phyloP scores from a whole-genome alignment of 805 yeast species.

The Zygosaccharomyces gambellarensis region DNA sequence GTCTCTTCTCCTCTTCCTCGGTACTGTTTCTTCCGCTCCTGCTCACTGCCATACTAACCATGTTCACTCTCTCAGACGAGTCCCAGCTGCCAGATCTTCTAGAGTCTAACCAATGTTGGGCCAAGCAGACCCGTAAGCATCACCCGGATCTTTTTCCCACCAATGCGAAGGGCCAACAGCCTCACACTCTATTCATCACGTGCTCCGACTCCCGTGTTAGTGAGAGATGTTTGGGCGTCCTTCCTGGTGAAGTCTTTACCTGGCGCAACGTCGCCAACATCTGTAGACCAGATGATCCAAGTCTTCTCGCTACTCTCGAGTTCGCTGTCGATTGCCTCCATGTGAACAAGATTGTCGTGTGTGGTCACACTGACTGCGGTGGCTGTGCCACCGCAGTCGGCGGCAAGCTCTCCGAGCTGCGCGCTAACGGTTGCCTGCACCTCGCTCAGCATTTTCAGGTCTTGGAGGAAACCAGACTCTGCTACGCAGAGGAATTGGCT shows the following conservation, averaged over 20 bases:
- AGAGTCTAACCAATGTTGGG: constrained; percentile 42
- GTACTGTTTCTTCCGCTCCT: no score
- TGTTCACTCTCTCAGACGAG: constrained; percentile 25
- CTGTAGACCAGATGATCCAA: constrained; percentile 60
- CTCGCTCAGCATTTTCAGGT: constrained; percentile 48
- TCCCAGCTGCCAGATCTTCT: constrained; percentile 38
- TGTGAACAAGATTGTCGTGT: constrained; percentile 74
- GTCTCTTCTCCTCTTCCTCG: no score
- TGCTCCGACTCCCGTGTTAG: constrained; percentile 90
- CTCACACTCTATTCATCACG: constrained; percentile 91
- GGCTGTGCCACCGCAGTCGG: constrained; percentile 80
- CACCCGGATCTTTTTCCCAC: constrained; percentile 56
- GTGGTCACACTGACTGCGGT: constrained; percentile 96
- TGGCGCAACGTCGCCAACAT: constrained; percentile 85
- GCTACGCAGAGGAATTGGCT: constrained; percentile 47
- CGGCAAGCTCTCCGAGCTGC: constrained; percentile 37
- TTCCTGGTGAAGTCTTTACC: constrained; percentile 88
- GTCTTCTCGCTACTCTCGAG: constrained; percentile 74
- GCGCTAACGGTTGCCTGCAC: constrained; percentile 33
- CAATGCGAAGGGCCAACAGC: constrained; percentile 81
- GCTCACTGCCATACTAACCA: not conserved
- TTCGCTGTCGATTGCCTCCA: constrained; percentile 81
- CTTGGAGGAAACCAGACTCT: constrained; percentile 62
- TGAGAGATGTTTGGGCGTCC: constrained; percentile 67
- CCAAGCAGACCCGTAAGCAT: constrained; percentile 39